Conservation (phyloP, 257 asterid species). For the Scutellaria galericulata region DNA sequence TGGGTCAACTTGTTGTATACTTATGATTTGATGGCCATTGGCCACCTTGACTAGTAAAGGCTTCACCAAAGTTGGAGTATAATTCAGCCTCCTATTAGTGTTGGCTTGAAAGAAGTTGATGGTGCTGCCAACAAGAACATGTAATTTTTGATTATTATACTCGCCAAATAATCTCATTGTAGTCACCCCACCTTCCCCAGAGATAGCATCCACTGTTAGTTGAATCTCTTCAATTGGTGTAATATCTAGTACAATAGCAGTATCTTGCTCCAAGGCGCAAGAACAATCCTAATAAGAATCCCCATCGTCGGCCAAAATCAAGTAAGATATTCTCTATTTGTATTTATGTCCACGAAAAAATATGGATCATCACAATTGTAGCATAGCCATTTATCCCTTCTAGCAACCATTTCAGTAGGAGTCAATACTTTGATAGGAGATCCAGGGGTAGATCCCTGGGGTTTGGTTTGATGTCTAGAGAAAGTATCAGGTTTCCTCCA, state of each 20-base stretch:
- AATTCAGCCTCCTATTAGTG: not conserved
- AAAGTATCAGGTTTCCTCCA: no score
- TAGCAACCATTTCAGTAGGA: not conserved
- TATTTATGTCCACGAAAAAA: not conserved
- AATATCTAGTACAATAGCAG: no score
- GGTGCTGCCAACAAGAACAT: not conserved
- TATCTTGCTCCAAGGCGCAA: no score
- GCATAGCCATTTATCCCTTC: not conserved
- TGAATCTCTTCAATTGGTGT: not conserved
- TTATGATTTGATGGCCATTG: not conserved
- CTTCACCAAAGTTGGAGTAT: not conserved
- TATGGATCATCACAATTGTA: no score
- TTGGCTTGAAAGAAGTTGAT: not conserved
- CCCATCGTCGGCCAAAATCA: not conserved
- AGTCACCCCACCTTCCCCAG: not conserved
- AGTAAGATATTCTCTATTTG: not conserved
- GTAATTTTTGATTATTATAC: not conserved
- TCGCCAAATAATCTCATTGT: not conserved
- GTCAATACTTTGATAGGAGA: not conserved
- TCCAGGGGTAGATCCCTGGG: no score
- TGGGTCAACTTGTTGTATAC: not conserved
- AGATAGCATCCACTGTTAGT: not conserved
- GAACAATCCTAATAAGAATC: no score
- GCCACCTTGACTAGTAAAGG: not conserved
- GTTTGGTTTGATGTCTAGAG: no score